phyloP scores from a whole-genome alignment of 345 rosid genomes.

The Melaleuca quinquenervia region DNA sequence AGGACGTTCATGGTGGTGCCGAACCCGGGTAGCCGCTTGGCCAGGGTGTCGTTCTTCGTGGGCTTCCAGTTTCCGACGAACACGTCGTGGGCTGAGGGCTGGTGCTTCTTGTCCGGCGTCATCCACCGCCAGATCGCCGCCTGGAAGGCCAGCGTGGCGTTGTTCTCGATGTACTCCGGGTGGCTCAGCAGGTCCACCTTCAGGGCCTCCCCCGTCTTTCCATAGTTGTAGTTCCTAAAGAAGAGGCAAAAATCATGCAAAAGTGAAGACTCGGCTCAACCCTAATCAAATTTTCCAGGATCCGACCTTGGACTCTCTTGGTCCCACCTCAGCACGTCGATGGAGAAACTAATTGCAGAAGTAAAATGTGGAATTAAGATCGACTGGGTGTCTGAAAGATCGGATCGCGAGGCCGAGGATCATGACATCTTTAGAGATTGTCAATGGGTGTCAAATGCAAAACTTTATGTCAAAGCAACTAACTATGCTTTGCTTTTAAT shows the following conservation, averaged over 20 bases:
- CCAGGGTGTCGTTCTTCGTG: constrained; percentile 63
- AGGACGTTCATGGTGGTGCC: constrained; percentile 77
- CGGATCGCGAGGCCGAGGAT: not conserved
- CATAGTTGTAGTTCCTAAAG: constrained; percentile 79
- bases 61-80: constrained; percentile 84
- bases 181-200: constrained; percentile 50
- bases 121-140: constrained; percentile 85
- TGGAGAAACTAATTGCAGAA: not conserved
- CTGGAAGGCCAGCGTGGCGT: constrained; percentile 74
- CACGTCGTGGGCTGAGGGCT: constrained; percentile 69
- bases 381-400: not conserved
- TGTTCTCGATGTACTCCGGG: constrained; percentile 69
- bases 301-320: not conserved
- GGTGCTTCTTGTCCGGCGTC: constrained; percentile 69
- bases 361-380: not conserved
- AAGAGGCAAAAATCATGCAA: not conserved
- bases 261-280: not conserved
- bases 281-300: not conserved
- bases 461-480: not conserved
- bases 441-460: not conserved
- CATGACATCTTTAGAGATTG: not conserved
- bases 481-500: not conserved
- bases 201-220: constrained; percentile 63
- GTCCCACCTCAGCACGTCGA: not conserved
- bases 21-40: constrained; percentile 63